phyloP scores from a whole-genome alignment of 2,329 filamentous ascomycete genomes.

The Mariannaea elegans region DNA sequence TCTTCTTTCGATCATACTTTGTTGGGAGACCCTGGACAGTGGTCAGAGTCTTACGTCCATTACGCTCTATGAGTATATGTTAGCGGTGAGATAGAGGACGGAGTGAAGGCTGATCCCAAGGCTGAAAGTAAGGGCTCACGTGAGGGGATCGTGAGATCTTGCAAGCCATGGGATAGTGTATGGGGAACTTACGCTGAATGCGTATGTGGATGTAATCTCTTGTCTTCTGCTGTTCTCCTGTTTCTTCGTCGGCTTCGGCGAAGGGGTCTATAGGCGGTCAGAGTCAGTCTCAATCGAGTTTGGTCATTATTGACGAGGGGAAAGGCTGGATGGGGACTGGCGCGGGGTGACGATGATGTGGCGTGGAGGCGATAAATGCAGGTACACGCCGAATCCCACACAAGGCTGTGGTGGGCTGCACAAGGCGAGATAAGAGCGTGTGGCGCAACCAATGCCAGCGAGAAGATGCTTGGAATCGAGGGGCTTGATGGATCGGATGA shows the following conservation, averaged over 20 bases:
- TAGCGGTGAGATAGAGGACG: background rate
- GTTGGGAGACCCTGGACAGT: constrained; percentile 98
- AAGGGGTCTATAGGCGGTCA: constrained; percentile 82
- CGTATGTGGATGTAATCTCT: constrained; percentile 99
- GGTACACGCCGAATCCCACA: constrained; percentile 29
- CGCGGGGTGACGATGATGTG: constrained; percentile 29
- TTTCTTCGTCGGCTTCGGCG: constrained; percentile 99
- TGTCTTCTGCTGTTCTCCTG: constrained; percentile 92
- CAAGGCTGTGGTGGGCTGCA: background rate
- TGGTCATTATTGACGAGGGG: background rate
- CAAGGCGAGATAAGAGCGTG: background rate
- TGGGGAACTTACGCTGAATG: constrained; percentile 83
- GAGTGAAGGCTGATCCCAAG: constrained; percentile 4
- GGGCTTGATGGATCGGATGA: too few species aligned
- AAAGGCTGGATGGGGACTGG: constrained; percentile 17
- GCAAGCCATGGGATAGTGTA: constrained; percentile 1
- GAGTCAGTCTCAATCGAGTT: constrained; percentile 13
- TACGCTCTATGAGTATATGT: constrained; percentile 78
- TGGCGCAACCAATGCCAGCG: background rate
- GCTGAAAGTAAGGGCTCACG: constrained; percentile 18
- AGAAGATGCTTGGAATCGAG: background rate
- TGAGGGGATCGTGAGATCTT: constrained; percentile 23
- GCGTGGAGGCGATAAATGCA: constrained; percentile 35
- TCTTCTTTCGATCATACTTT: constrained; percentile 99
- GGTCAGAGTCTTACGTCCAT: constrained; percentile 99